These are phyloP conservation scores for Phaffia australis DNA, from an alignment of 768 basidiomycete species.

Conservation along the genomic window DNA sequence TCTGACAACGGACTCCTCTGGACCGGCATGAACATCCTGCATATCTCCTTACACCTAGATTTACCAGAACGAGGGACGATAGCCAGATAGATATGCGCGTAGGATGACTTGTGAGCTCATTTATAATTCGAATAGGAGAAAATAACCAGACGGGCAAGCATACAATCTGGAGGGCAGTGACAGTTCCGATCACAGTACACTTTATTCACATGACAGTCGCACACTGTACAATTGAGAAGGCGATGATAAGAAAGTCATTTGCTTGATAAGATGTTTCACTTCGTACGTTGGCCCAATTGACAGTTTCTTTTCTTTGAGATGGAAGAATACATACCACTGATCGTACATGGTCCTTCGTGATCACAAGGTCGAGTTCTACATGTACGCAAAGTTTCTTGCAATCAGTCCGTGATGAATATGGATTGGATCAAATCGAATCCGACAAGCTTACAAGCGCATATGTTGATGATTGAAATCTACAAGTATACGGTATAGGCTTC, in stretches of 20 bases:
- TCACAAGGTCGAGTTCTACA: conserved; percentile 23
- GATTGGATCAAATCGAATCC: not conserved
- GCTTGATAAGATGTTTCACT: no score
- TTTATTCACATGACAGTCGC: conserved; percentile 11
- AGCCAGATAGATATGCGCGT: no score
- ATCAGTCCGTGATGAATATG: not conserved
- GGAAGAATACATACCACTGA: not conserved
- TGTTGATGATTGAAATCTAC: not conserved
- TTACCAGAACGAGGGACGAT: not conserved
- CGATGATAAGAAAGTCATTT: no score
- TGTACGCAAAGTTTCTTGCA: not conserved
- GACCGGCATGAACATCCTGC: conserved; percentile 5
- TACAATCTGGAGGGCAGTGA: conserved; percentile 9
- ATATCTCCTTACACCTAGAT: not conserved
- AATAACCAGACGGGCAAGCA: not conserved
- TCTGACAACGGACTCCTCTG: not conserved
- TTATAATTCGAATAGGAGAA: not conserved
- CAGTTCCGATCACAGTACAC: conserved; percentile 11
- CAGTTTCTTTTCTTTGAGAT: no score
- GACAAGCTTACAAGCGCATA: not conserved
- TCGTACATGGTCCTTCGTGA: conserved; percentile 12
- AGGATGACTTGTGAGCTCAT: no score
- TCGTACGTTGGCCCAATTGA: no score
- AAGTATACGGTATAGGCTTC: not conserved
- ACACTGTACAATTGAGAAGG: not conserved